phyloP scores from a whole-genome alignment of 1,284 basidiomycete genomes.

The Marasmius fiardii region DNA sequence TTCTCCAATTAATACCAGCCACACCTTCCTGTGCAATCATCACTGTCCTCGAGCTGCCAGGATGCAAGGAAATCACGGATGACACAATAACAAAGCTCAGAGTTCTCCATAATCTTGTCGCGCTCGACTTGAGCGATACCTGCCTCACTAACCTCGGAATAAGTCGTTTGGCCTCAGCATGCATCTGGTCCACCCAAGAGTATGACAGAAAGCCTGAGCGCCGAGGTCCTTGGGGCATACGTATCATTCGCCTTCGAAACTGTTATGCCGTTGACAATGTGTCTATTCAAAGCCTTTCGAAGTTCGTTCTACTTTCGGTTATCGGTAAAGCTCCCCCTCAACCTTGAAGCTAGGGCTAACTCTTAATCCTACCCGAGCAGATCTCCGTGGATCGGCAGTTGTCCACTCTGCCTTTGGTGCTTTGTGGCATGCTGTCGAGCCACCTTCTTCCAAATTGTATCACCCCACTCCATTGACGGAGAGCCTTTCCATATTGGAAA shows the following conservation, averaged over 20 bases:
- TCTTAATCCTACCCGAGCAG: conserved; percentile 26
- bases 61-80: conserved; percentile 52
- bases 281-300: conserved; percentile 34
- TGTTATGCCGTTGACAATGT: conserved; percentile 42
- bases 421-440: conserved; percentile 1
- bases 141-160: conserved; percentile 50
- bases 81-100: conserved; percentile 46
- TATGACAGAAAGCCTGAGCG: conserved; percentile 14
- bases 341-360: too few species aligned
- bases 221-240: conserved; percentile 53
- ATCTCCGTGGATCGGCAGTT: conserved; percentile 46
- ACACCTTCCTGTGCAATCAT: conserved; percentile 56
- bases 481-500: conserved; percentile 4
- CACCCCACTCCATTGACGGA: conserved; percentile 14
- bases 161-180: conserved; percentile 35
- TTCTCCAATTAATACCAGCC: conserved; percentile 54
- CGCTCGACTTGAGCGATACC: conserved; percentile 59
- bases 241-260: conserved; percentile 48
- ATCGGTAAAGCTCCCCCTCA: conserved; percentile 35
- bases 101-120: conserved; percentile 48
- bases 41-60: conserved; percentile 55
- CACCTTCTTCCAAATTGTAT: not conserved
- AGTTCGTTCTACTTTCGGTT: conserved; percentile 53
- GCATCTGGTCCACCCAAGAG: conserved; percentile 25
- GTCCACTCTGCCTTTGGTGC: conserved; percentile 14